These are phyloP conservation scores for Tuber umbilicatum DNA, from an alignment of 495 filamentous ascomycete species.

Conservation along the genomic window DNA sequence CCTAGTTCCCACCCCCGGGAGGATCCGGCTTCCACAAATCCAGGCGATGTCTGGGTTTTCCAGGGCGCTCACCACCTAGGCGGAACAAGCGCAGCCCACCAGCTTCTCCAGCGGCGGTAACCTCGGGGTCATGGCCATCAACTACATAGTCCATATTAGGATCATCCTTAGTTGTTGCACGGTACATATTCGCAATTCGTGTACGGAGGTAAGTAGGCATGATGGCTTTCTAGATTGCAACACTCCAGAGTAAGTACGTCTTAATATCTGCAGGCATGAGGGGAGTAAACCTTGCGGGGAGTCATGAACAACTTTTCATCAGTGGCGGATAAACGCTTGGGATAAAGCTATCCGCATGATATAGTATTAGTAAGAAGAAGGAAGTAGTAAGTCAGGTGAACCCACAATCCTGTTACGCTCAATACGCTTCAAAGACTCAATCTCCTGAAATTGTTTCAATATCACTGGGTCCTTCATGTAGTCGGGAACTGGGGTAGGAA, in stretches of 20 bases:
- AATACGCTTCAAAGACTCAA: not conserved
- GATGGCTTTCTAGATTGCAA: not conserved
- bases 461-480: not conserved
- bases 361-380: not conserved
- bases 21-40: not conserved
- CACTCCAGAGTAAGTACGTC: not conserved
- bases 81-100: not conserved
- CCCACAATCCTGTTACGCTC: not conserved
- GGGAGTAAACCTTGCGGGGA: not conserved
- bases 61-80: not conserved
- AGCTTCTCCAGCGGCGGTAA: not conserved
- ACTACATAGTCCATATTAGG: not conserved
- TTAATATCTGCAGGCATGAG: not conserved
- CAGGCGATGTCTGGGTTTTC: not conserved
- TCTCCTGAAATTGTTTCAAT: not conserved
- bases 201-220: not conserved
- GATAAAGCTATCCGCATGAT: not conserved
- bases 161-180: not conserved
- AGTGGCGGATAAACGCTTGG: not conserved
- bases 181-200: not conserved
- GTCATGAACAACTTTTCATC: not conserved
- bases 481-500: not conserved
- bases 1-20: not conserved
- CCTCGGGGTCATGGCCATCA: not conserved
- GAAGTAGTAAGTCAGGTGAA: rapidly evolving